Conservation (phyloP, 73 alveolate species). For the Paramecium sonneborni region DNA sequence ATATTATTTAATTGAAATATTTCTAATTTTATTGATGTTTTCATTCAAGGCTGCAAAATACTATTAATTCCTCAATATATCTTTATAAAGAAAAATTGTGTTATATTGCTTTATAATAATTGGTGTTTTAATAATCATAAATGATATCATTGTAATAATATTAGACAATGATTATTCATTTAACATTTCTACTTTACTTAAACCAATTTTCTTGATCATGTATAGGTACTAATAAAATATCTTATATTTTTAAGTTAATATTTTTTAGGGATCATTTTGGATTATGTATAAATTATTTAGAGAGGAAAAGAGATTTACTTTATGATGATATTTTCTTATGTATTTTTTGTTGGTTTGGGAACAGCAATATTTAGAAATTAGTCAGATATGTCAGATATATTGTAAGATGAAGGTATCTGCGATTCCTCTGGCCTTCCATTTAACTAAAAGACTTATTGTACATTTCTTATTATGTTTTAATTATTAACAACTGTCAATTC, state of each 20-base stretch:
- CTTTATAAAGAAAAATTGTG: background rate
- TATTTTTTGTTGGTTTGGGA: conserved; percentile 32
- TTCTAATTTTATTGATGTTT: background rate
- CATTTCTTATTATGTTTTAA: background rate
- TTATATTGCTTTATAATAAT: background rate
- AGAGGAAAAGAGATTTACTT: conserved; percentile 41
- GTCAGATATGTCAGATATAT: background rate
- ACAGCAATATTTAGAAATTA: background rate
- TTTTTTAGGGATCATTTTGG: background rate
- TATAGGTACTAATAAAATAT: background rate
- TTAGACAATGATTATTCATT: background rate
- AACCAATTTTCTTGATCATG: background rate
- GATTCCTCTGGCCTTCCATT: background rate
- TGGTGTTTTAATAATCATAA: background rate
- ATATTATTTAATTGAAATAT: background rate
- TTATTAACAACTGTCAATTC: conserved; percentile 39
- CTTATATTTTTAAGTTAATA: background rate
- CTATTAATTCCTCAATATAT: background rate
- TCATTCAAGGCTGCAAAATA: background rate
- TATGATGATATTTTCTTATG: background rate
- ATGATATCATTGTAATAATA: background rate
- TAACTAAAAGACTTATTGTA: background rate
- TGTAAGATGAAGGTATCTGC: background rate
- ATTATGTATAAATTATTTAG: background rate
- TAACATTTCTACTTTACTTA: background rate